These are phyloP conservation scores for Nyctanthes arbortristis DNA, from an alignment of 257 asterid species.

Conservation along the genomic window DNA sequence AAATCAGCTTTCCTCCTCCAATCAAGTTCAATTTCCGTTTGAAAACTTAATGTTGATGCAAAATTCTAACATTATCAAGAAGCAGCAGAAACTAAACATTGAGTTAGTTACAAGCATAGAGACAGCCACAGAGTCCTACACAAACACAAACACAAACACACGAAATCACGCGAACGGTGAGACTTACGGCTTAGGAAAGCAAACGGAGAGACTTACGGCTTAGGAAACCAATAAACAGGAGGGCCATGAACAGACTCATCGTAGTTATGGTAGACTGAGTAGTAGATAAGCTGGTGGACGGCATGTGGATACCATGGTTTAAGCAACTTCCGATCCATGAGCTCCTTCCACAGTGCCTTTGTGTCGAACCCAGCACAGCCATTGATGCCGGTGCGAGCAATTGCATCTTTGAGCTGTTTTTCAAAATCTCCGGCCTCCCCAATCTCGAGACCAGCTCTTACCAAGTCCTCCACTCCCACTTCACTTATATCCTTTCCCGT, in stretches of 20 bases:
- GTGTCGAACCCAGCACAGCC: conserved; percentile 27
- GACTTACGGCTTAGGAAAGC: no score
- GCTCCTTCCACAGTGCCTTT: conserved; percentile 56
- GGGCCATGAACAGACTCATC: conserved; percentile 62
- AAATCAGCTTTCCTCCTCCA: no score
- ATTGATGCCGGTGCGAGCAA: background rate
- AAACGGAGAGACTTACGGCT: conserved; percentile 55
- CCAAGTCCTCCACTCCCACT: conserved; percentile 56
- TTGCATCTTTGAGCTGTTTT: conserved; percentile 39
- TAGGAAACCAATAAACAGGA: conserved; percentile 90
- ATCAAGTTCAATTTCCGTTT: no score
- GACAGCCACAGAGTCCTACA: no score
- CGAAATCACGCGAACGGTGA: no score
- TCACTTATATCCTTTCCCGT: conserved; percentile 54
- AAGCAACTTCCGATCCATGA: conserved; percentile 55
- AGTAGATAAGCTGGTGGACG: conserved; percentile 73
- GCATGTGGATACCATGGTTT: conserved; percentile 75
- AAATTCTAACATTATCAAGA: no score
- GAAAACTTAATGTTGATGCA: no score
- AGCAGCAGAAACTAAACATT: no score
- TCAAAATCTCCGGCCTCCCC: conserved; percentile 59
- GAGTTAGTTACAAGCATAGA: no score
- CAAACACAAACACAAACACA: no score
- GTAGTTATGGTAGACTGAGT: conserved; percentile 48
- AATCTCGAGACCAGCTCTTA: conserved; percentile 47